These are phyloP conservation scores for Schwanniomyces pseudopolymorphus DNA, from an alignment of 805 yeast species.

Conservation along the genomic window DNA sequence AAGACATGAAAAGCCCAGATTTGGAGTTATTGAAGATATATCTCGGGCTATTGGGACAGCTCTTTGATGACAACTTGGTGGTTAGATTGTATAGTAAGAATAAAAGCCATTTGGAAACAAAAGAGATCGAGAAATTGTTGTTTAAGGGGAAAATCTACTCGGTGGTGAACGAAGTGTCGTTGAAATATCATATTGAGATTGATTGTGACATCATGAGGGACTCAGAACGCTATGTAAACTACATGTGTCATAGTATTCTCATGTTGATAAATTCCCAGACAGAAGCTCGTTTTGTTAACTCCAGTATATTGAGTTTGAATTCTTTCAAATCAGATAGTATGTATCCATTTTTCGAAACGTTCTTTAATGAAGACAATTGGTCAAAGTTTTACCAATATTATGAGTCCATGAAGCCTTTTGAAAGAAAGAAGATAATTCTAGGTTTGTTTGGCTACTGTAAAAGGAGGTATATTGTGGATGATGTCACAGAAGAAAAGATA, in stretches of 20 bases:
- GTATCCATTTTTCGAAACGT: conserved; percentile 18
- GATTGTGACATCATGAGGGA: background rate
- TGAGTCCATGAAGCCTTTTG: conserved; percentile 22
- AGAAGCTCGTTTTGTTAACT: conserved; percentile 6
- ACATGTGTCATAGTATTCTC: background rate
- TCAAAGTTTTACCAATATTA: conserved; percentile 11
- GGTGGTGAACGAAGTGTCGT: conserved; percentile 21
- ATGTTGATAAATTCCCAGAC: conserved; percentile 3
- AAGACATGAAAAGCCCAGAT: conserved; percentile 1
- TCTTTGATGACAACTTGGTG: conserved; percentile 6
- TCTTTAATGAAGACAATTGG: conserved; percentile 23
- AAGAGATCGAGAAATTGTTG: conserved; percentile 38
- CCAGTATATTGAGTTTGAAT: conserved; percentile 20
- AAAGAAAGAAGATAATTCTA: conserved; percentile 19
- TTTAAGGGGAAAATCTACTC: conserved; percentile 32
- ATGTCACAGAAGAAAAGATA: conserved; percentile 7
- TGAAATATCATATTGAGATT: conserved; percentile 6
- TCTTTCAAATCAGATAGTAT: conserved; percentile 17
- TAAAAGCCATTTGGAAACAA: conserved; percentile 10
- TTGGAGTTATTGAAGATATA: conserved; percentile 1
- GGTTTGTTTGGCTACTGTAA: conserved; percentile 13
- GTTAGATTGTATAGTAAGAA: background rate
- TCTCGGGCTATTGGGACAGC: conserved; percentile 1
- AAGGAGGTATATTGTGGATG: conserved; percentile 1
- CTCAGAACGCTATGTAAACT: background rate